These are phyloP conservation scores for Skeletonema grethae DNA, from an alignment of 108 stramenopile genomes.

Conservation along the genomic window DNA sequence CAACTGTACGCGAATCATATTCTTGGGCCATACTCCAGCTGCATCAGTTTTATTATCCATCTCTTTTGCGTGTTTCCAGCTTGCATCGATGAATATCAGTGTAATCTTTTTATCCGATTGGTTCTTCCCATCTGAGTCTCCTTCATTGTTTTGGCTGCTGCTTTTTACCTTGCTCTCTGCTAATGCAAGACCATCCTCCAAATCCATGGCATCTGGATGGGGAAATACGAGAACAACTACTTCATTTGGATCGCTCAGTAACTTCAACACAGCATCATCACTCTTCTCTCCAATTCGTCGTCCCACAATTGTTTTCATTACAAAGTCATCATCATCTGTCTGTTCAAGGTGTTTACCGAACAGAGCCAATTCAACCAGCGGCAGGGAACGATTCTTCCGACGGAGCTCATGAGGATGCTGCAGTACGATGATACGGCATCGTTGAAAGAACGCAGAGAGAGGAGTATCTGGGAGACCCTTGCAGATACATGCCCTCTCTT, in stretches of 20 bases:
- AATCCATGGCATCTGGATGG: constrained; percentile 36
- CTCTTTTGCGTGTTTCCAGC: constrained; percentile 82
- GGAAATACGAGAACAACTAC: constrained; percentile 48
- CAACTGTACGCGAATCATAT: constrained; percentile 57
- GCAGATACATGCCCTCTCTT: constrained; percentile 59
- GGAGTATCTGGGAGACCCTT: constrained; percentile 45
- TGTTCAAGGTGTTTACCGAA: not conserved
- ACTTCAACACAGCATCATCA: constrained; percentile 31
- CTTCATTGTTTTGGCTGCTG: constrained; percentile 9
- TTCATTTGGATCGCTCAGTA: constrained; percentile 39
- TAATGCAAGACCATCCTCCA: constrained; percentile 40
- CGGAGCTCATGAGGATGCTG: constrained; percentile 79
- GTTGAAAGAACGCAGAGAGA: constrained; percentile 29
- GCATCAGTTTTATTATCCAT: constrained; percentile 62
- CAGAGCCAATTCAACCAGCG: constrained; percentile 68
- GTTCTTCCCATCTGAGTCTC: not conserved
- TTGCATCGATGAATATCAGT: constrained; percentile 73
- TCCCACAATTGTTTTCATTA: constrained; percentile 48
- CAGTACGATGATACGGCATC: constrained; percentile 54
- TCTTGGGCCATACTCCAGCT: constrained; percentile 48
- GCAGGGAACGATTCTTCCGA: constrained; percentile 72
- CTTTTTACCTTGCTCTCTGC: constrained; percentile 20
- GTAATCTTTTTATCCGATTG: constrained; percentile 39
- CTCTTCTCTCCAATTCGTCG: constrained; percentile 52
- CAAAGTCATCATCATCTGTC: constrained; percentile 22